phyloP scores from a whole-genome alignment of 1,284 basidiomycete species.

The Cystobasidiaceae sp. region DNA sequence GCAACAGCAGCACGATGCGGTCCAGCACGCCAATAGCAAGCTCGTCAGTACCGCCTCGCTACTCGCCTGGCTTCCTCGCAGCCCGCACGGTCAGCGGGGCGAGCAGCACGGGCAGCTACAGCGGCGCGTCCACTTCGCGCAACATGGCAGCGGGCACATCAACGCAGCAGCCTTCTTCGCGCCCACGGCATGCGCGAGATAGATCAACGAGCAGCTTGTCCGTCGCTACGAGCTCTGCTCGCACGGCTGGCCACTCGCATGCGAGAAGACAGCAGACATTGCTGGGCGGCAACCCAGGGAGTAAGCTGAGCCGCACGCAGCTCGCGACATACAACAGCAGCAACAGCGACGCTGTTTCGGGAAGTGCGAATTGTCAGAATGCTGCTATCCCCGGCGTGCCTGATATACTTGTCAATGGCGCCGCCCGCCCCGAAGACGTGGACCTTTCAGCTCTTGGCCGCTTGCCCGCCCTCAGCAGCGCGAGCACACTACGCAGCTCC shows the following conservation, averaged over 20 bases:
- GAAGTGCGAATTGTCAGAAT: not conserved
- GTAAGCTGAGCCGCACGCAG: slow-evolving; percentile 8
- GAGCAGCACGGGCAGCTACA: slow-evolving; percentile 1
- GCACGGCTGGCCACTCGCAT: slow-evolving; percentile 6
- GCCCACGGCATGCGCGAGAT: slow-evolving; percentile 3
- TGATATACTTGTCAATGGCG: slow-evolving; percentile 24
- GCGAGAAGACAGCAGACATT: not conserved
- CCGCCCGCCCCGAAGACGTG: slow-evolving; percentile 36
- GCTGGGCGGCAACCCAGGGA: slow-evolving; percentile 4
- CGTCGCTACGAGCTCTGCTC: not conserved
- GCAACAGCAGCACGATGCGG: not conserved
- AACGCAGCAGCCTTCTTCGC: not conserved
- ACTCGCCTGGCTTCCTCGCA: not conserved
- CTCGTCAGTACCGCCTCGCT: slow-evolving; percentile 1
- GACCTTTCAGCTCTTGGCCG: slow-evolving; percentile 38
- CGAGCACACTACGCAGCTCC: slow-evolving; percentile 1
- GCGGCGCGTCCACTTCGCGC: not conserved
- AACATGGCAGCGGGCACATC: not conserved
- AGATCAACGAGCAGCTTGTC: slow-evolving; percentile 10
- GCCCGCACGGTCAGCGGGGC: no score
- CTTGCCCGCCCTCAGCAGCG: not conserved
- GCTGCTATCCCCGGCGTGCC: not conserved
- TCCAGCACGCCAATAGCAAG: not conserved
- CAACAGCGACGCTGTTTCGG: not conserved
- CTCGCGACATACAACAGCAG: slow-evolving; percentile 13